Evolutionary conservation across 495 filamentous ascomycete species (phyloP), one percentile per base, ranked within the genome.

Genomic region (Hyaloscypha variabilis): DNA sequence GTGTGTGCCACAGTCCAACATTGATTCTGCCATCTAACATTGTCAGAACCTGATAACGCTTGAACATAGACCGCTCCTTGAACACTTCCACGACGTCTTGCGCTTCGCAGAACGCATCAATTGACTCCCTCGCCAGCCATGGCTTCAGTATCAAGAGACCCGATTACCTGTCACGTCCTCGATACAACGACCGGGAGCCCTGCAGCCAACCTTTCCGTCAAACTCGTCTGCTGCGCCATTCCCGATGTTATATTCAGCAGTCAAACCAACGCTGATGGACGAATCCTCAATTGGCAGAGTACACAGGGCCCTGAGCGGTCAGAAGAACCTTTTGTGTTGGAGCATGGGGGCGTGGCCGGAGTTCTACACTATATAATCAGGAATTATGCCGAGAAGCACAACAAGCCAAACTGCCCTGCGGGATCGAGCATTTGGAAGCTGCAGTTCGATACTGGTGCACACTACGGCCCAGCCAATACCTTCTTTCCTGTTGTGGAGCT

Each of bases 401-500:
- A n/a, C n/a, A n/a, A n/a, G n/a, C 76, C 79, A 39, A 72, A 71
- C 1, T 66, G 65, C 52, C 72, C 75, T 2, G 71, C 68, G 14
- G 77, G 76, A 11, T 78, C 79, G 70, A 84, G 81, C 66, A 75
- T 82, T 60, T 96, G 91, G 90, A 86, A 84, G 46, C 80, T 96
- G 67, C 82, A 82, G 29, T 96, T 97, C 76, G 89, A 92, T 66
- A 91, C 89, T 13, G 90, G 84, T 34, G 78, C 74, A 21, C 96
- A 95, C 79, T 97, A 88, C 73, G 91, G 90, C 64, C 81, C 85
- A 65, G 85, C 87, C 62, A 83, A 90, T 63, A 93, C 92, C 4
- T 97, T 99, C 74, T 97, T 92, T 75, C 92, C 92, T 26, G 90
- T 94, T 78, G 93, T 97, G n/a, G 87, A 89, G 75, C 85, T 99